Base-by-base conservation (phyloP, 768 basidiomycete genomes). In the Plicaturopsis crispa region DNA sequence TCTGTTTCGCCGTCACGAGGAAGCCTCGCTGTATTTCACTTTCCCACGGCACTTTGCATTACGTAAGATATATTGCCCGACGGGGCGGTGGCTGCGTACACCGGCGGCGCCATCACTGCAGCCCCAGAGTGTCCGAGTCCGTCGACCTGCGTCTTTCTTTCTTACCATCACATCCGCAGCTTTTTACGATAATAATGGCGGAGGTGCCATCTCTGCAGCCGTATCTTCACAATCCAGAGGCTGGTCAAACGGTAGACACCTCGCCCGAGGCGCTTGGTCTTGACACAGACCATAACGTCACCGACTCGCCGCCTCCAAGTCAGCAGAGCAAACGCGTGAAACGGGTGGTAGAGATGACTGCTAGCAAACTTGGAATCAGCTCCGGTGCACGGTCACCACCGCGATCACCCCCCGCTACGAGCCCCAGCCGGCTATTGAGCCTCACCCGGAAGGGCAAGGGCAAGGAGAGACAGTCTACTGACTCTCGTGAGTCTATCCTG, bases 321-420 rank as follows among this genome's bases (percentile, higher is more conserved):
- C 68, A 70, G 51, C 68, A 70, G 48, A 69, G 72, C 36, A 75
- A 74, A 56, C 72, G 72, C 38, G 54, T 73, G 21, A 72, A 69
- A 31, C 60, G 52, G 31, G 69, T 59, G 14, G 69, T 75, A 31
- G 69, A 66, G 48, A 71, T 64, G 60, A 80, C 80, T 0, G 78
- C 78, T 39, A 77, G 78, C 48, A 81, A 69, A 43, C 65, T 88
- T 21, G 76, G 78, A 43, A 67, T 69, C 50, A 82, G 78, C 54
- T 56, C 76, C 33, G 66, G 68, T 39, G 60, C 54, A 28, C 70
- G 60, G 39, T 50, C 68, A 21, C 52, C 63, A 6, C 53, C 59
- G 31, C 44, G 35, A 21, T 32, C 45, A 14, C 50, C 59, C 43
- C 55, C 61, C 21, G 49, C 56, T 49, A 41, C 65, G 31, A 54